Evolutionary conservation across 1,284 basidiomycete genomes (phyloP).

Genomic region (Pulchroboletus neoregius): DNA sequence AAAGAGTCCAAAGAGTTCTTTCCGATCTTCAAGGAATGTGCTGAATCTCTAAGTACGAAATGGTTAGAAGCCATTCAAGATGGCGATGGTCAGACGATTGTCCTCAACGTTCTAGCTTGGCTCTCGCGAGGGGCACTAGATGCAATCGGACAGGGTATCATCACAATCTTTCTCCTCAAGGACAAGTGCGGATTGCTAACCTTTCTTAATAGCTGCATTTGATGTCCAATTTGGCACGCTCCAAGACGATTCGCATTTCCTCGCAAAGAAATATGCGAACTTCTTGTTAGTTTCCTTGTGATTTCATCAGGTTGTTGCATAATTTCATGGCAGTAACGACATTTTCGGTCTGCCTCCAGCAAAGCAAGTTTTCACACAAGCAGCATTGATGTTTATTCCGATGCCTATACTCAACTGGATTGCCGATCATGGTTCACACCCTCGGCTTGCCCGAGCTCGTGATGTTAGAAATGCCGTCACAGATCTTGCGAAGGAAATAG

Average conservation of each 20-base stretch:
- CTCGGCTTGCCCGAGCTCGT: slow-evolving; percentile 36
- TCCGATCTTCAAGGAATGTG: slow-evolving; percentile 32
- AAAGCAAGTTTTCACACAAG: slow-evolving; percentile 17
- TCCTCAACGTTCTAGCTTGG: slow-evolving; percentile 42
- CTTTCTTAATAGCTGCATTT: slow-evolving; percentile 37
- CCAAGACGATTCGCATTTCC: slow-evolving; percentile 36
- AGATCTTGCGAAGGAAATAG: slow-evolving; percentile 36
- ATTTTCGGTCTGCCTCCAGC: slow-evolving; percentile 20
- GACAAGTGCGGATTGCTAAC: no score
- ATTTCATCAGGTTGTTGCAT: not conserved
- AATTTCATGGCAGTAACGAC: slow-evolving; percentile 13
- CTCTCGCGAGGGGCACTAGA: slow-evolving; percentile 41
- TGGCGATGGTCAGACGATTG: slow-evolving; percentile 30
- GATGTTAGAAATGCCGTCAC: slow-evolving; percentile 26
- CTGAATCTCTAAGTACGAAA: slow-evolving; percentile 27
- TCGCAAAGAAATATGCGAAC: slow-evolving; percentile 34
- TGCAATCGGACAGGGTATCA: slow-evolving; percentile 42
- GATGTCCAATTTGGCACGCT: slow-evolving; percentile 38
- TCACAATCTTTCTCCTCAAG: not conserved
- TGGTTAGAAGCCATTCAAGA: slow-evolving; percentile 43
- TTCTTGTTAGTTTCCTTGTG: slow-evolving; percentile 30
- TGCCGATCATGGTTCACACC: slow-evolving; percentile 34
- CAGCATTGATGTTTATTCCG: slow-evolving; percentile 17
- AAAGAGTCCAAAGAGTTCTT: slow-evolving; percentile 39
- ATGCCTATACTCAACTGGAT: slow-evolving; percentile 35